Conservation (phyloP, 352 stramenopile genomes). For the Pythium biforme region DNA sequence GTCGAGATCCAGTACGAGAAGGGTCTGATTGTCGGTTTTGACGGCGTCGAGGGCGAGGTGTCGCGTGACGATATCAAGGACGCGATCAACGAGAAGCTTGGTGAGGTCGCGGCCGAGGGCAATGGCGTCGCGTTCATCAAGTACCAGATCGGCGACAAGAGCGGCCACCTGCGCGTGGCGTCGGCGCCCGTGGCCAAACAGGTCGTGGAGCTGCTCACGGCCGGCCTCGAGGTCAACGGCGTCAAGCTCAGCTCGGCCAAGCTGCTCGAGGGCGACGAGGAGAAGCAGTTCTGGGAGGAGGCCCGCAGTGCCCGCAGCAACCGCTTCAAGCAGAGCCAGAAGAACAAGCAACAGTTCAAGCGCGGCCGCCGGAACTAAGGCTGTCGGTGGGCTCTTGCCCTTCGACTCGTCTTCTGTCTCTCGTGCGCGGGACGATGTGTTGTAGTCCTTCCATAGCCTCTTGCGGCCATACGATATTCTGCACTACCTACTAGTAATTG, state of each 20-base stretch:
- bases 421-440: conserved; percentile 5
- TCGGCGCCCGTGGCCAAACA: conserved; percentile 59
- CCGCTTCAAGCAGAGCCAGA: conserved; percentile 79
- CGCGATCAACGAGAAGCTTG: conserved; percentile 80
- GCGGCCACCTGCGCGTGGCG: conserved; percentile 63
- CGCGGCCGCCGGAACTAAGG: conserved; percentile 25
- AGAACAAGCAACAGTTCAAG: conserved; percentile 61
- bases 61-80: conserved; percentile 88
- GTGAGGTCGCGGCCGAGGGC: conserved; percentile 58
- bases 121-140: conserved; percentile 81
- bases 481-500: conserved; percentile 34
- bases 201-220: conserved; percentile 62
- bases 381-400: neutral
- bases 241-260: conserved; percentile 54
- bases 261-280: conserved; percentile 70
- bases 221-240: conserved; percentile 67
- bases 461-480: conserved; percentile 6
- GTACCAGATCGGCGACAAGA: conserved; percentile 79
- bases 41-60: conserved; percentile 71
- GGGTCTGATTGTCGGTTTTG: conserved; percentile 84
- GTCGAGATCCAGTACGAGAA: conserved; percentile 82
- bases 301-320: conserved; percentile 65
- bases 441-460: neutral
- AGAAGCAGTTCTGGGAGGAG: conserved; percentile 87
- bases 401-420: neutral